phyloP scores from a whole-genome alignment of 129 eudicot genomes.

The Flaveria brownii region DNA sequence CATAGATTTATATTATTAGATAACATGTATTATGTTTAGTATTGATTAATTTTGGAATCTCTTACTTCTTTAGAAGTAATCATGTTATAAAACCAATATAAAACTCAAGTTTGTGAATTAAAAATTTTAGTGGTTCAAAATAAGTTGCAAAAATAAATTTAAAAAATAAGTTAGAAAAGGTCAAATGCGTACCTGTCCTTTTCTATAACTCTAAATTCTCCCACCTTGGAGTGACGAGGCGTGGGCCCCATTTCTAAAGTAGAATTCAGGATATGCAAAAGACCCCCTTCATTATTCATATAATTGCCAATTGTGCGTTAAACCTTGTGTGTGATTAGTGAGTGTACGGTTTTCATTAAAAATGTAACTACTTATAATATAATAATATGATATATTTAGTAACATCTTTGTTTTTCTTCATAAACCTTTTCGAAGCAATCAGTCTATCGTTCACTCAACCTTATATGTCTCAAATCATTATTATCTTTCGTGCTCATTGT shows the following conservation, averaged over 20 bases:
- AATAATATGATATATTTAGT: too few species aligned
- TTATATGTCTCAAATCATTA: neutral
- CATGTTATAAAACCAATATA: neutral
- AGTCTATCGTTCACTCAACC: too few species aligned
- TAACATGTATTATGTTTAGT: neutral
- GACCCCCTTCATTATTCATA: neutral
- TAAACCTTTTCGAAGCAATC: too few species aligned
- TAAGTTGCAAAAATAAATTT: neutral
- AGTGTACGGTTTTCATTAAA: too few species aligned
- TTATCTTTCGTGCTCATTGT: neutral
- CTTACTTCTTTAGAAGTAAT: too few species aligned
- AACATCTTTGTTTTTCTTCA: too few species aligned
- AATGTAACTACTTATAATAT: too few species aligned
- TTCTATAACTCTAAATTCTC: constrained; percentile 32
- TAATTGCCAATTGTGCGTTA: neutral
- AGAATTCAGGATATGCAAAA: neutral
- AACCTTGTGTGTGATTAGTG: too few species aligned
- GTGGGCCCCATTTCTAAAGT: constrained; percentile 31
- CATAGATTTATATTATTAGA: too few species aligned
- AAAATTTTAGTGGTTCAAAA: neutral
- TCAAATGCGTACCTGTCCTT: constrained; percentile 28
- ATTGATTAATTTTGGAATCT: neutral
- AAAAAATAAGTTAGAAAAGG: neutral
- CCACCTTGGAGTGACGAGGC: constrained; percentile 56
- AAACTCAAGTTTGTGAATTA: neutral